Base-by-base conservation (phyloP, 148 eudicot genomes). In the Oxyria digyna region DNA sequence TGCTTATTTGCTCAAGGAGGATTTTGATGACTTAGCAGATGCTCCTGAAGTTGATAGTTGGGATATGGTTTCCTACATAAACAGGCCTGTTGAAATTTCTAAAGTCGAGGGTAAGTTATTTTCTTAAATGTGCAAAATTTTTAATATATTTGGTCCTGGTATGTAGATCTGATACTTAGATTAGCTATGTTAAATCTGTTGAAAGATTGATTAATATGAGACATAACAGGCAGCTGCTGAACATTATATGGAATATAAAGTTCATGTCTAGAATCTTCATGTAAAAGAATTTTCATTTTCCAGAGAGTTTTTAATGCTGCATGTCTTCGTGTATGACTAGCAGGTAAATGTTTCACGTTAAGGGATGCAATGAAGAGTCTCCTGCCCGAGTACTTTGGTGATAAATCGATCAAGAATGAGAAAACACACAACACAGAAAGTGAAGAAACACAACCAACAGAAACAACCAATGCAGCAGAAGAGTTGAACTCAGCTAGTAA, bases 21-120 rank as follows among this genome's bases (percentile, higher is more conserved):
- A 78, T 55, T 74, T 93, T 78, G 85, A 83, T 62, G 96, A 93
- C 71, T 67, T 88, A 46, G 97, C 90, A 74, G 83, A 80, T 73
- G 88, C 83, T 33, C 83, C 95, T 69, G 77, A 50, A 67, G 41
- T 81, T 77, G 96, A 88, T 71, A 86, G 82, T 75, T 93, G 98
- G 98, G 98, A 88, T 66, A 85, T 78, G 75, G 68, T 93, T 26
- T 85, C 84, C 67, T 93, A 87, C 77, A 82, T 93, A 67, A 93
- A 93, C 78, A 82, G 92, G 67, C 98, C 95, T 23, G 76, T 86
- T 78, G 97, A 88, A 73, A 67, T 90, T 62, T 76, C 77, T 37
- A 79, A 74, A 69, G 85, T 13, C 66, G 77, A 88, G 78, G 98
- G 96, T 86, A 74, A 80, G 76, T 67, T 57, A 9, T 54, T 59